A percentile compares a stretch with the other conserved stretches of the same genome.
phyloP scores from a whole-genome alignment of 1,139 yeast genomes.

The Magnusiomyces sp. region DNA sequence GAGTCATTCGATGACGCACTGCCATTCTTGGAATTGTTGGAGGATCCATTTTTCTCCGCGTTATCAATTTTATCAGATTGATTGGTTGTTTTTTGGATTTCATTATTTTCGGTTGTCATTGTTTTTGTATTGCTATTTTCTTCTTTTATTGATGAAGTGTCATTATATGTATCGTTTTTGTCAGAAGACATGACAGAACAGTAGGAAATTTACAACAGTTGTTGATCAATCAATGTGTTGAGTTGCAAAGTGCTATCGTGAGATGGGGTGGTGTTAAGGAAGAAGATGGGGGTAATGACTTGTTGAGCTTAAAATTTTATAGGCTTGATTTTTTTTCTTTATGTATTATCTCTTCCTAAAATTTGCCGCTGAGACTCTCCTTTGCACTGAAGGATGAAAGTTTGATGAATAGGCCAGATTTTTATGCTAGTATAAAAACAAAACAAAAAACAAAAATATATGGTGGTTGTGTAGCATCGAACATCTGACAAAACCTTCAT shows the following conservation, averaged over 20 bases:
- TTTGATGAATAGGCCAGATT: no score
- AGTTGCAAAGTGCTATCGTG: background rate
- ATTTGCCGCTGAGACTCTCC: no score
- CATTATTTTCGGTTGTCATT: background rate
- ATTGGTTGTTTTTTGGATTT: background rate
- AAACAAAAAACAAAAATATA: no score
- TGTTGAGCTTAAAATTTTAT: background rate
- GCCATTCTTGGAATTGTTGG: background rate
- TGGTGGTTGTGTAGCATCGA: no score
- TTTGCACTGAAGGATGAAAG: no score
- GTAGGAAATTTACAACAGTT: background rate
- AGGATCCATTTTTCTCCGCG: background rate
- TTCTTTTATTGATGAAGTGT: background rate
- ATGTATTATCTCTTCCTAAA: no score
- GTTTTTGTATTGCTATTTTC: background rate
- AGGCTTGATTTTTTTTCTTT: no score
- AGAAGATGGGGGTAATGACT: background rate
- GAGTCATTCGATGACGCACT: background rate
- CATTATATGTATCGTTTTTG: background rate
- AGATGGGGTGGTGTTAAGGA: background rate
- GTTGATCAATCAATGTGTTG: background rate
- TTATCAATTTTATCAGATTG: background rate
- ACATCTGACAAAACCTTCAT: no score
- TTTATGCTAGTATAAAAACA: no score
- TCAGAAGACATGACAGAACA: background rate